phyloP scores from a whole-genome alignment of 2,329 filamentous ascomycete genomes.

The Paradendryphiella salina region DNA sequence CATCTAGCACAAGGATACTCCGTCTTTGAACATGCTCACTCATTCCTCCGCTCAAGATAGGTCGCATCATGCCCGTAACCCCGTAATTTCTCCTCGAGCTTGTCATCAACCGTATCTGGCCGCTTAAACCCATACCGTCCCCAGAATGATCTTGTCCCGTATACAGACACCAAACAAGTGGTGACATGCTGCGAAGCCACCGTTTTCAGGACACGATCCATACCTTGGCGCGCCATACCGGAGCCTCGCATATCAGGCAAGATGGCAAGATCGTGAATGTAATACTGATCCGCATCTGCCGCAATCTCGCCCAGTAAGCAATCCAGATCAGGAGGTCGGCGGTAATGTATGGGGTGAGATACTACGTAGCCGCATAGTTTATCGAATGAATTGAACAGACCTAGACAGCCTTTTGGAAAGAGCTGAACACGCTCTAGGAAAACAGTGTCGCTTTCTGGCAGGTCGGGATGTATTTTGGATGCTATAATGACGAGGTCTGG shows the following conservation, averaged over 20 bases:
- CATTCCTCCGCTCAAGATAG: slow-evolving; percentile 20
- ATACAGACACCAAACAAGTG: slow-evolving; percentile 19
- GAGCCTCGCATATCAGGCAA: slow-evolving; percentile 12
- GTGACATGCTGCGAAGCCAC: slow-evolving; percentile 10
- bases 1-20: too few species aligned
- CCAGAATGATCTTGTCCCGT: slow-evolving; percentile 21
- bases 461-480: slow-evolving; percentile 16
- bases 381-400: slow-evolving; percentile 6
- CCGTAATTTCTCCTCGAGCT: slow-evolving; percentile 12
- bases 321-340: slow-evolving; percentile 17
- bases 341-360: slow-evolving; percentile 20
- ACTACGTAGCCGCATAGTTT: slow-evolving; percentile 21
- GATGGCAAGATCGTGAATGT: slow-evolving; percentile 28
- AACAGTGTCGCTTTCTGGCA: slow-evolving; percentile 21
- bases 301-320: slow-evolving; percentile 11
- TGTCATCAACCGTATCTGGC: not conserved
- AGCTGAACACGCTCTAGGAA: slow-evolving; percentile 21
- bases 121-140: slow-evolving; percentile 17
- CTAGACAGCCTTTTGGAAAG: slow-evolving; percentile 21
- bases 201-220: slow-evolving; percentile 1
- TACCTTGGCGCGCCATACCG: slow-evolving; percentile 8
- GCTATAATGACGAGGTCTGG: slow-evolving; percentile 10
- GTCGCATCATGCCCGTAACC: slow-evolving; percentile 21
- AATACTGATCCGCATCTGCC: slow-evolving; percentile 20
- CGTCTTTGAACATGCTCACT: not conserved